Evolutionary conservation across 352 stramenopile species (phyloP), one percentile per base, ranked within the genome.

Genomic region (Globisporangium viniferum): DNA sequence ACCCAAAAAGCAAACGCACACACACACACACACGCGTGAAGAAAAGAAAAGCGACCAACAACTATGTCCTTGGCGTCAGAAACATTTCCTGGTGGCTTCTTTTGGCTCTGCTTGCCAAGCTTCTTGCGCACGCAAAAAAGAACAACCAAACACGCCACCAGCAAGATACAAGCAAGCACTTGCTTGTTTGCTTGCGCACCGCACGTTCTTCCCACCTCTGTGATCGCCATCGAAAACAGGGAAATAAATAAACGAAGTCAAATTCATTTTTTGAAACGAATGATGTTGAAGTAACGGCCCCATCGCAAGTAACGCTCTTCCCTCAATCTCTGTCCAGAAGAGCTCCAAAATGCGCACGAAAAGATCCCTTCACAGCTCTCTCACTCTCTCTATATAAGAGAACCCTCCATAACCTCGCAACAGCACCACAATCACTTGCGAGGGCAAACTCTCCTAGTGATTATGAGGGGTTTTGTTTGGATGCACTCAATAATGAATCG

Each of bases 271-370:
- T n/a, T 27, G 54, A 62, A 62, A 33, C 56, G 56, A 22, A 51
- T 51, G 44, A 51, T 51, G 44, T 24, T 51, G 14, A 39, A 41
- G 56, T 62, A 62, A 62, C 56, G 56, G 5, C 33, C 20, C 56
- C 1, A 62, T 56, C 49, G 49, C 49, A n/a, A 56, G 49, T 20
- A 56, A 56, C 49, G 49, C 44, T 22, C 41, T n/a, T 15, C 41
- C 15, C 15, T n/a, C 41, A 49, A n/a, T 12, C 36, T 44, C 31
- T 33, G 31, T 33, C 36, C 36, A 44, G 36, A 44, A 15, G 36
- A 44, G 36, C 9, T 14, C 36, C 9, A 15, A 20, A 49, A 49
- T 10, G 15, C 0, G 41, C 41, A 49, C 41, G 41, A 49, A 49
- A 49, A 49, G 41, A 49, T 49, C 15, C 41, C 41, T 49, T 48